Evolutionary conservation across 75 land plant genomes (phyloP).

Genomic region (Cunninghamia lanceolata): DNA sequence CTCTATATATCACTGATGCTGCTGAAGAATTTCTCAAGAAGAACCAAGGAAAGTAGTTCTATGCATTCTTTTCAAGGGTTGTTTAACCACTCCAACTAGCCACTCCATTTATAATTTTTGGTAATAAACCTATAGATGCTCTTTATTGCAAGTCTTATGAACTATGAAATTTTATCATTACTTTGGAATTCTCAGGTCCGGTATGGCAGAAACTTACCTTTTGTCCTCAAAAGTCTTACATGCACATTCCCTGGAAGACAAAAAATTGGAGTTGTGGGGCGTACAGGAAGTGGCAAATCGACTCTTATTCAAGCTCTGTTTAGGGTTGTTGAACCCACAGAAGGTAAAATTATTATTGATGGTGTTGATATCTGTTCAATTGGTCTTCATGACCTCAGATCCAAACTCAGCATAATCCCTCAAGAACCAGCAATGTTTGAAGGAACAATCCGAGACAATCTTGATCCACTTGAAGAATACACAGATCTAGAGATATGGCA

Average conservation of each 20-base stretch:
- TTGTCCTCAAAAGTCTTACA: constrained; percentile 71
- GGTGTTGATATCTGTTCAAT: constrained; percentile 69
- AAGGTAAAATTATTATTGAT: constrained; percentile 81
- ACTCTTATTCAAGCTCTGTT: constrained; percentile 94
- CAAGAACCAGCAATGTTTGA: constrained; percentile 95
- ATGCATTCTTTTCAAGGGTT: neutral
- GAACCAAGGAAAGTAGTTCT: neutral
- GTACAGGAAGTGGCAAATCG: constrained; percentile 97
- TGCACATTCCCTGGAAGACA: constrained; percentile 85
- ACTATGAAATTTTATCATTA: neutral
- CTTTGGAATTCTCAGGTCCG: constrained; percentile 52
- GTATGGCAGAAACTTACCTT: constrained; percentile 77
- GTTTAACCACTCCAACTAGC: neutral
- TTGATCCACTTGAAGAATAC: constrained; percentile 76
- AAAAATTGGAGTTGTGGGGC: constrained; percentile 88
- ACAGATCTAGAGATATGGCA: constrained; percentile 75
- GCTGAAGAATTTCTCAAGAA: neutral
- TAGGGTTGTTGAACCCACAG: constrained; percentile 82
- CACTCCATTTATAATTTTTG: neutral
- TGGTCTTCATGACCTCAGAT: constrained; percentile 84
- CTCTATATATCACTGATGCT: neutral
- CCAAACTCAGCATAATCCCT: constrained; percentile 87
- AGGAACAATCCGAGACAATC: constrained; percentile 80
- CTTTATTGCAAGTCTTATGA: neutral
- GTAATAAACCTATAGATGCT: neutral